Evolutionary conservation across 495 filamentous ascomycete species (phyloP).

Genomic region (Beverwykella pulmonaria): DNA sequence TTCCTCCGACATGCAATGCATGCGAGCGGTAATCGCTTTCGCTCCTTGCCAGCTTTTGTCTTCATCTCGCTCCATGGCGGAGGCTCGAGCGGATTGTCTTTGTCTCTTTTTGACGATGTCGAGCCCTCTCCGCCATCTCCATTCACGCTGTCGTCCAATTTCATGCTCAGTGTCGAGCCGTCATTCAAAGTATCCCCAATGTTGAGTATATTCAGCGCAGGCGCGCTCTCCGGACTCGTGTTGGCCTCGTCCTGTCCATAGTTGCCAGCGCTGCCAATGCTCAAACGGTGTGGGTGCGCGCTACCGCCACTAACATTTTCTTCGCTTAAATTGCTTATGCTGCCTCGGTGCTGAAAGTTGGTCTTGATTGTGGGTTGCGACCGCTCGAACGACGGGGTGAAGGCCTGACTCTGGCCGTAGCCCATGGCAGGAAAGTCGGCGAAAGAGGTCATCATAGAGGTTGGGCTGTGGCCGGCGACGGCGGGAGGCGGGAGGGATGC

Average conservation of each 20-base stretch:
- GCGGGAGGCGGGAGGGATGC: conserved; percentile 20
- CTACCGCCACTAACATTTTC: conserved; percentile 24
- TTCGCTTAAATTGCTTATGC: conserved; percentile 31
- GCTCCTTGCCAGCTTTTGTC: conserved; percentile 96
- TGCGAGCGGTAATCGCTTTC: conserved; percentile 88
- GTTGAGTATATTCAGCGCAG: conserved; percentile 23
- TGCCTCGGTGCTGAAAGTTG: conserved; percentile 26
- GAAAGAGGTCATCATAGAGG: conserved; percentile 30
- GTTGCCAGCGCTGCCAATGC: conserved; percentile 31
- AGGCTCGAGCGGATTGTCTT: conserved; percentile 58
- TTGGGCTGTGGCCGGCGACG: conserved; percentile 17
- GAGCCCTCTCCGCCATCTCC: conserved; percentile 33
- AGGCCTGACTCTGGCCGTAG: conserved; percentile 12
- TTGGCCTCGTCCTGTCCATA: conserved; percentile 28
- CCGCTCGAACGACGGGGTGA: conserved; percentile 16
- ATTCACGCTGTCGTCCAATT: conserved; percentile 25
- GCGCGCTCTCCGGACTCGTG: conserved; percentile 34
- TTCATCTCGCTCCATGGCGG: conserved; percentile 95
- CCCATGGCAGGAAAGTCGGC: conserved; percentile 27
- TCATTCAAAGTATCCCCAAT: conserved; percentile 27
- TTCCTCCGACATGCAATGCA: conserved; percentile 96
- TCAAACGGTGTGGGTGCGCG: conserved; percentile 35
- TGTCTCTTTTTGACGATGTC: conserved; percentile 46
- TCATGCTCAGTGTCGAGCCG: conserved; percentile 26
- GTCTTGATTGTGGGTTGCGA: conserved; percentile 28